Base-by-base conservation (phyloP, 805 yeast species). In the Yarrowia hollandica region DNA sequence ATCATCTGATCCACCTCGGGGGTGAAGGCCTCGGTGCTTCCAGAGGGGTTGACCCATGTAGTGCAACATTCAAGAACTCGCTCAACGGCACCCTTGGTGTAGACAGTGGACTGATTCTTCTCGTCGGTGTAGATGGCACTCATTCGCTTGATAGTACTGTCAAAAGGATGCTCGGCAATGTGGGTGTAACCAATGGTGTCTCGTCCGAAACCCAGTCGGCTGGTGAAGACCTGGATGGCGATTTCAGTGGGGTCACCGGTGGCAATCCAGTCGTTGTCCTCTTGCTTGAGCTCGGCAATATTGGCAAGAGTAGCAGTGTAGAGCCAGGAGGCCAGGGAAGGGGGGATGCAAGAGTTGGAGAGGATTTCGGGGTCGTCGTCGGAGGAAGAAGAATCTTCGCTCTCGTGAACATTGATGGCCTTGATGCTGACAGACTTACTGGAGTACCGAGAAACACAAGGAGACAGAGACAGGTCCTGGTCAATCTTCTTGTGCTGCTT, bases 171-270 rank as follows among this genome's bases (percentile, higher is more conserved):
- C 72, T 86, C 92, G 34, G 78, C 79, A 60, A 64, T 81, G 84
- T n/a, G 68, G 67, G 62, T 69, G 77, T 74, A 78, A 21, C 76
- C 76, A 9, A 78, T 74, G 2, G 63, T 79, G 67, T 7, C 64
- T 65, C 25, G 62, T 30, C 22, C 68, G 60, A 16, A 60, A 44
- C 77, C 78, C 62, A 85, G 73, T 66, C 90, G 79, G 11, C 82
- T 72, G 16, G 84, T 79, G 68, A 86, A 87, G 0, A 88, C 92
- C 67, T 88, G 92, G 63, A 89, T 85, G 2, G 96, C 95, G 66
- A 86, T 84, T 73, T 89, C 96, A 2, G 96, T 89, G 34, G 96
- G 92, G 69, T 89, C 96, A 62, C 96, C 96, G 68, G 83, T 85
- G 11, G 90, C 90, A 64, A 79, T 81, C 95, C 95, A 88, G 12